Percentiles rank a stretch among this genome's conserved stretches.
Conservation (phyloP, 179 eudicot species). For the Silene noctiflora region DNA sequence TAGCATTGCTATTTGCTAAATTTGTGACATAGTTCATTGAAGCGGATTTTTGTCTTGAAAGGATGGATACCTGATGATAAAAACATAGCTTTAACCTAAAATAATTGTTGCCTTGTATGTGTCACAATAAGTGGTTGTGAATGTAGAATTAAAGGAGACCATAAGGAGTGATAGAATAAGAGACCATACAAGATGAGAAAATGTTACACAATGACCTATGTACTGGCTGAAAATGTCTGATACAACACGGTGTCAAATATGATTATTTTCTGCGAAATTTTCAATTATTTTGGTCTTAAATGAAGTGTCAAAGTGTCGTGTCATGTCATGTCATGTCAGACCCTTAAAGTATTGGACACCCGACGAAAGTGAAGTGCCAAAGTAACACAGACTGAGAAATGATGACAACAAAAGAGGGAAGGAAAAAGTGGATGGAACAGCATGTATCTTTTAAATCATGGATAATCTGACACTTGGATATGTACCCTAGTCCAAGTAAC, state of each 20-base stretch:
- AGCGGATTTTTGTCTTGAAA: neutral
- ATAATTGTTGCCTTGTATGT: neutral
- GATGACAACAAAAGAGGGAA: neutral
- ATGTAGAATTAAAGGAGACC: neutral
- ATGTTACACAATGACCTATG: neutral
- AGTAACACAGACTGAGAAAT: neutral
- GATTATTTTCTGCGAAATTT: too few species aligned
- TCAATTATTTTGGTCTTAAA: too few species aligned
- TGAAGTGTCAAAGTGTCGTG: too few species aligned
- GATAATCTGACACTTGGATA: neutral
- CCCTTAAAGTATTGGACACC: too few species aligned
- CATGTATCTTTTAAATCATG: neutral
- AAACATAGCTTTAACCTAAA: neutral
- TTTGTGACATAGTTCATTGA: neutral
- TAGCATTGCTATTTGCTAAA: neutral
- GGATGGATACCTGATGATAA: neutral
- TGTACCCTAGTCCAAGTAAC: neutral
- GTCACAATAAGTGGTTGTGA: neutral
- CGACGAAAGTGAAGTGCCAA: too few species aligned
- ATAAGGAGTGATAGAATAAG: neutral
- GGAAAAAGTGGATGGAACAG: neutral
- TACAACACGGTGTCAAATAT: too few species aligned
- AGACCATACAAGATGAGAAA: neutral
- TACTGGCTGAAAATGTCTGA: too few species aligned
- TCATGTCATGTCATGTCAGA: too few species aligned